These are phyloP conservation scores for Termitomyces bulborhizus DNA, from an alignment of 768 basidiomycete species.

Conservation along the genomic window DNA sequence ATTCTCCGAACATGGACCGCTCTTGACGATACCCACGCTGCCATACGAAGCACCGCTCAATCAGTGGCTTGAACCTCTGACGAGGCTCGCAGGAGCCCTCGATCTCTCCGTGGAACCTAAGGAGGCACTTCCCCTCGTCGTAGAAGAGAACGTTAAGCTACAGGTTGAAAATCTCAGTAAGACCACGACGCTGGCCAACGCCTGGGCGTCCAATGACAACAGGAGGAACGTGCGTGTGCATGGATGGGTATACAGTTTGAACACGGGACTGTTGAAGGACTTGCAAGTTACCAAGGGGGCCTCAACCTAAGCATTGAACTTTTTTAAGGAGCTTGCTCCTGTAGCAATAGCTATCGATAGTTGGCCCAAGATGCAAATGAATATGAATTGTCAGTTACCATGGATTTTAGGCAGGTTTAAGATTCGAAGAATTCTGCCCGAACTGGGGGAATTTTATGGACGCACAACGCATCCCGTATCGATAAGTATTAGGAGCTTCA, in stretches of 20 bases:
- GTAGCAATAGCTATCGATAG: too few species aligned
- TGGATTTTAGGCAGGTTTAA: too few species aligned
- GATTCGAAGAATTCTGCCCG: too few species aligned
- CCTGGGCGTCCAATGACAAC: conserved; percentile 39
- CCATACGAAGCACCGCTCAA: conserved; percentile 45
- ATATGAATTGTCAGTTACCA: too few species aligned
- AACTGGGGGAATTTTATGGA: too few species aligned
- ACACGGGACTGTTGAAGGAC: conserved; percentile 52
- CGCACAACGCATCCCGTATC: too few species aligned
- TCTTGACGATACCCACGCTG: conserved; percentile 27
- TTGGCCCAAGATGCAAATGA: too few species aligned
- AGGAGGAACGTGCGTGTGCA: conserved; percentile 52
- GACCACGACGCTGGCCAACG: conserved; percentile 36
- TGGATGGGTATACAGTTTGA: conserved; percentile 69
- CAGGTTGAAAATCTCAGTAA: conserved; percentile 49
- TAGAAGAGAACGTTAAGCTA: conserved; percentile 54
- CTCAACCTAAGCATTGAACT: background rate
- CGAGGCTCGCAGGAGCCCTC: conserved; percentile 42
- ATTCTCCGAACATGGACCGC: conserved; percentile 22
- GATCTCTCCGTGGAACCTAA: conserved; percentile 31
- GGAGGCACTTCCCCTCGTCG: conserved; percentile 37
- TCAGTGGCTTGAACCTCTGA: conserved; percentile 61
- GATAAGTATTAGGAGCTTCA: too few species aligned
- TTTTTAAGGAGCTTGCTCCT: background rate
- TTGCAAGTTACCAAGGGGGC: conserved; percentile 42